A percentile compares a stretch with the other conserved stretches of the same genome.
phyloP scores from a whole-genome alignment of 129 eudicot species.

The Helianthus tuberosus region DNA sequence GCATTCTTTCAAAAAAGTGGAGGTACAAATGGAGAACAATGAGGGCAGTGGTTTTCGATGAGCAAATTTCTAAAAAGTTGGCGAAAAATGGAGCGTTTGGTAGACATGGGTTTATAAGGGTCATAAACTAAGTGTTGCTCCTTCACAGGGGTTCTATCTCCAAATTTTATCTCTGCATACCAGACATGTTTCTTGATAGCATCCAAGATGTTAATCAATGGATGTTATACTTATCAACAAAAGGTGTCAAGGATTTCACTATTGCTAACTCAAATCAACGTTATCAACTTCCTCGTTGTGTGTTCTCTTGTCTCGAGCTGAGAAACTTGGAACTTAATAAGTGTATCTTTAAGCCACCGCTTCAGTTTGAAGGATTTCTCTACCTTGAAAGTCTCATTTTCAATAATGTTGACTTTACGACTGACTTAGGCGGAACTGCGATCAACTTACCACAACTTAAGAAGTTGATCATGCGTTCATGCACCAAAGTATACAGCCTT shows the following conservation, averaged over 20 bases:
- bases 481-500: not conserved
- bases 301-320: slow-evolving; percentile 13
- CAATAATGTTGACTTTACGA: not conserved
- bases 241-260: too few species aligned
- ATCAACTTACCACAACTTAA: slow-evolving; percentile 20
- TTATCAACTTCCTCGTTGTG: not conserved
- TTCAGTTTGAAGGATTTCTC: slow-evolving; percentile 11
- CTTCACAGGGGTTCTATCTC: too few species aligned
- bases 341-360: too few species aligned
- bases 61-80: not conserved
- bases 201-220: too few species aligned
- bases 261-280: not conserved
- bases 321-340: not conserved
- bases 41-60: slow-evolving; percentile 5
- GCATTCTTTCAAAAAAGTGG: slow-evolving; percentile 24
- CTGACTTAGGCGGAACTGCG: not conserved
- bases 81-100: not conserved
- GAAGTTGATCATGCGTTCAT: not conserved
- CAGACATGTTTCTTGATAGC: too few species aligned
- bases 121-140: too few species aligned
- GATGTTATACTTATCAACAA: too few species aligned
- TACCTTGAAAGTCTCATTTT: slow-evolving; percentile 8
- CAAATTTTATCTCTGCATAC: too few species aligned
- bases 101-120: too few species aligned
- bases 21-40: slow-evolving; percentile 25